A percentile compares a stretch with the other conserved stretches of the same genome.
These are phyloP conservation scores for Stephania yunnanensis DNA, from an alignment of 164 flowering plant genomes.

Conservation along the genomic window DNA sequence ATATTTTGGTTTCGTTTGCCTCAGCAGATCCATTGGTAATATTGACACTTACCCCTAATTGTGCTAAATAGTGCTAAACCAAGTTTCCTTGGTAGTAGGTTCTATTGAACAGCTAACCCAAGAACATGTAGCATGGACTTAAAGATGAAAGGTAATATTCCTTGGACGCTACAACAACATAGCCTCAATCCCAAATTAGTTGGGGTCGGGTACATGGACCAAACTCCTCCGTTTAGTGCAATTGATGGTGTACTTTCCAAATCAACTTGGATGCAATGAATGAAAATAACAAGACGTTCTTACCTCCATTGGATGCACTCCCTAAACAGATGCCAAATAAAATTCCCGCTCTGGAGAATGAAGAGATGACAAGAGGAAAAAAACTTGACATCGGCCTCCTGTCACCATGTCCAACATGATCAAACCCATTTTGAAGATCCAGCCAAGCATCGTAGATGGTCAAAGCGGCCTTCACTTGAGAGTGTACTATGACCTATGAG, in stretches of 20 bases:
- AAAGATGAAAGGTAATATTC: background rate
- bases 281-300: slow-evolving; percentile 3
- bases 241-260: too few species aligned
- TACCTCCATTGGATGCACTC: slow-evolving; percentile 43
- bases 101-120: background rate
- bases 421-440: slow-evolving; percentile 93
- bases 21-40: background rate
- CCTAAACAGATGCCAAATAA: slow-evolving; percentile 66
- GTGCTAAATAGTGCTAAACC: background rate
- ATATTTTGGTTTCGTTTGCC: background rate
- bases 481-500: slow-evolving; percentile 69
- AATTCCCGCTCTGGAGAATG: slow-evolving; percentile 73
- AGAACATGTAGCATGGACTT: background rate
- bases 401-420: slow-evolving; percentile 54
- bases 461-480: slow-evolving; percentile 84
- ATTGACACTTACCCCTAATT: background rate
- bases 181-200: too few species aligned
- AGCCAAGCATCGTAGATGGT: slow-evolving; percentile 90
- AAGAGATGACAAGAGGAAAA: slow-evolving; percentile 77
- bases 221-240: too few species aligned
- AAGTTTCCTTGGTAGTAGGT: background rate
- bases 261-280: background rate
- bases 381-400: slow-evolving; percentile 72
- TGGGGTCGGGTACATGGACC: too few species aligned
- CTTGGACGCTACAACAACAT: background rate